Conservation (phyloP, 1,139 yeast species). For the Pichia sp. region DNA sequence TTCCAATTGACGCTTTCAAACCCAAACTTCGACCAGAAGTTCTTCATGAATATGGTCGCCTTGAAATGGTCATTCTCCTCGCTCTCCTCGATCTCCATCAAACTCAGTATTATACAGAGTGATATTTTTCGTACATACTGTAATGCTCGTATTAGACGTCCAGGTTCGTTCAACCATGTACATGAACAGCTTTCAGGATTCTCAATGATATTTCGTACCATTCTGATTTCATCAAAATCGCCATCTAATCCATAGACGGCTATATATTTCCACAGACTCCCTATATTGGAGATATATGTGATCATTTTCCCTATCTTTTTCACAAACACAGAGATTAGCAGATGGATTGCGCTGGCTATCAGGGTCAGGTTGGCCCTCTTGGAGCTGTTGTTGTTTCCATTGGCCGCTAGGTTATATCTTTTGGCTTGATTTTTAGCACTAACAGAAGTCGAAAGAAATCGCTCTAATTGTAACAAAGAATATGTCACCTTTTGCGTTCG, state of each 20-base stretch:
- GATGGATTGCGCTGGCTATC: slow-evolving; percentile 12
- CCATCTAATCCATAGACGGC: slow-evolving; percentile 13
- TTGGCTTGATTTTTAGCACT: neutral
- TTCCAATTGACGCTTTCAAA: slow-evolving; percentile 3
- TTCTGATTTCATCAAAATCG: slow-evolving; percentile 11
- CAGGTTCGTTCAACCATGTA: slow-evolving; percentile 12
- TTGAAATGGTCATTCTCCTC: neutral
- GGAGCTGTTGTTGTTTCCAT: neutral
- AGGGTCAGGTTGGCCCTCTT: slow-evolving; percentile 6
- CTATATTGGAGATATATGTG: slow-evolving; percentile 1
- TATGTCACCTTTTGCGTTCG: slow-evolving; percentile 10
- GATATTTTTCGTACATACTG: slow-evolving; percentile 8
- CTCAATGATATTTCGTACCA: slow-evolving; percentile 9
- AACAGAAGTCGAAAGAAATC: neutral
- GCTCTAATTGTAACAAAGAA: slow-evolving; percentile 5
- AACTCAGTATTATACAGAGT: slow-evolving; percentile 13
- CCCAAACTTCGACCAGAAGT: slow-evolving; percentile 13
- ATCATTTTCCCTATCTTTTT: slow-evolving; percentile 8
- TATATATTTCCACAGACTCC: slow-evolving; percentile 12
- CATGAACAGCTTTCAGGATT: slow-evolving; percentile 12
- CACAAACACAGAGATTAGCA: slow-evolving; percentile 8
- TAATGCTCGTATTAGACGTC: slow-evolving; percentile 8
- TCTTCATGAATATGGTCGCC: slow-evolving; percentile 4
- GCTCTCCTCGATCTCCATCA: slow-evolving; percentile 5
- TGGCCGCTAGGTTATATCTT: neutral